Conservation (phyloP, 805 yeast species). For the Jamesozyma gamospora region DNA sequence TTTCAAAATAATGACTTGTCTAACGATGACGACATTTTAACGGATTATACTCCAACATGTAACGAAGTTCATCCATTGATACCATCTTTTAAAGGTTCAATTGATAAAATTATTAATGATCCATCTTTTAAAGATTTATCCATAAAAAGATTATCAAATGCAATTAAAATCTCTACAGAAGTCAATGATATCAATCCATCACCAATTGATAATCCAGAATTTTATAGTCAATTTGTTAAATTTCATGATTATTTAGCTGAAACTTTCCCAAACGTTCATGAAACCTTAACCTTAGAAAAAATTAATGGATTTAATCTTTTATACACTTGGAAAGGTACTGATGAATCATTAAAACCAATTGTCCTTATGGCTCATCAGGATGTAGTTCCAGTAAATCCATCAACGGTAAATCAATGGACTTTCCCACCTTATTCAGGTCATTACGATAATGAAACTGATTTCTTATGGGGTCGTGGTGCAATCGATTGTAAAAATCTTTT, state of each 20-base stretch:
- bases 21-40: no score
- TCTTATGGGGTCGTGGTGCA: constrained; percentile 70
- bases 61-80: constrained; percentile 13
- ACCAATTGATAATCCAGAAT: constrained; percentile 22
- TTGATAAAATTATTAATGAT: constrained; percentile 25
- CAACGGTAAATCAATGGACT: constrained; percentile 51
- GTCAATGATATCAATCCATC: constrained; percentile 42
- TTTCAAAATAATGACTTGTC: no score
- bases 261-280: constrained; percentile 48
- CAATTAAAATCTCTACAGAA: constrained; percentile 57
- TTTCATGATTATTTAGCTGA: constrained; percentile 45
- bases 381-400: constrained; percentile 68
- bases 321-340: constrained; percentile 53
- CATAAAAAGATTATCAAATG: constrained; percentile 40
- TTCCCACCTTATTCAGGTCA: constrained; percentile 58
- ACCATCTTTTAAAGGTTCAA: constrained; percentile 18
- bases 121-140: constrained; percentile 31
- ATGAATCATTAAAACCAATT: constrained; percentile 46
- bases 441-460: constrained; percentile 47
- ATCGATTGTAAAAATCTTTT: constrained; percentile 66
- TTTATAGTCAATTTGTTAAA: constrained; percentile 36
- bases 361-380: constrained; percentile 75
- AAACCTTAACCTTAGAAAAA: constrained; percentile 38
- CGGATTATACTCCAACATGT: constrained; percentile 6
- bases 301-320: constrained; percentile 60